Evolutionary conservation across 2,329 filamentous ascomycete genomes (phyloP), one percentile per base, ranked within the genome.

Genomic region (Cladosporium sp.): DNA sequence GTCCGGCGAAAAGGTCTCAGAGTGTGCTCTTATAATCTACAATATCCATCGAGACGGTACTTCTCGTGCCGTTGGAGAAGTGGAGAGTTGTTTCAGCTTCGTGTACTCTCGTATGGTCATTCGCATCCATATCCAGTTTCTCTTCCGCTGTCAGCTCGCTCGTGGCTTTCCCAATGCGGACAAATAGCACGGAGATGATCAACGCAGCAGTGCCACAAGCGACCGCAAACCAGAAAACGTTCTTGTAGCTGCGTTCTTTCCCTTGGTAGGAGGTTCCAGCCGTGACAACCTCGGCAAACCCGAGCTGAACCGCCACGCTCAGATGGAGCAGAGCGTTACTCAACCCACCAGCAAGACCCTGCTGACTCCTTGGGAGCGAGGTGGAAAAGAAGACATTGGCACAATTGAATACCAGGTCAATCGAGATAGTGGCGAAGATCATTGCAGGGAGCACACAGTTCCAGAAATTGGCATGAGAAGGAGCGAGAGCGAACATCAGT

Each of bases 311-410:
- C 0, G 90, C 89, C 72, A 92, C 89, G 12, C 89, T 89, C 10
- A 93, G 81, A 71, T 92, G 90, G 34, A 92, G 75, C 2, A 92
- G 78, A 59, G 86, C 88, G 78, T 91, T 92, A 73, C 91, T 88
- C 54, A 93, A 76, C 0, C 87, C 90, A 1, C 90, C 90, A 0
- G 90, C 91, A 0, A 92, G 81, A 0, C 90, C 90, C 74, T 94
- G 91, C 59, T 87, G 82, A 14, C 85, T 82, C 5, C 82, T 81
- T 0, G 90, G 89, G 68, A 93, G 81, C 15, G 85, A 86, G 0
- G 90, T 92, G 0, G 90, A 92, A 55, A 77, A 90, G 77, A 91
- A 93, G 67, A 93, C 85, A 72, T 90, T 92, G 21, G 88, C 86
- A 1, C 93, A 85, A 73, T 90, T 92, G 78, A 89, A 93, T 8